phyloP scores from a whole-genome alignment of 208 protist genomes.

The Endotrypanum monterogeii region DNA sequence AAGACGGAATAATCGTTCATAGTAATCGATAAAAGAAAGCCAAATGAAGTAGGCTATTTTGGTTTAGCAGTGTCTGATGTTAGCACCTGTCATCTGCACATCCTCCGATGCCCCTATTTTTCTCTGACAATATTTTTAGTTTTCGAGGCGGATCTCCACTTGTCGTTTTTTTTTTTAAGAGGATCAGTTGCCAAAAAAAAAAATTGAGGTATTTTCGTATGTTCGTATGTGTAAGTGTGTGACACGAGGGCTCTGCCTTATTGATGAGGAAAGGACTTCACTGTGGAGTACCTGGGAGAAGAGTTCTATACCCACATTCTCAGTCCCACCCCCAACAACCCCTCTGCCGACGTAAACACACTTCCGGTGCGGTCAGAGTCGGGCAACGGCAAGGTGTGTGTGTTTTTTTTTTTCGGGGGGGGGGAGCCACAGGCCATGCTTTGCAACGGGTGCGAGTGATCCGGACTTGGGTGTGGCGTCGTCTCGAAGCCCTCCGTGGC shows the following conservation, averaged over 20 bases:
- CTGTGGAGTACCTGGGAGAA: no score
- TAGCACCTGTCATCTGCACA: no score
- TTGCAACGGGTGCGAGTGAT: neutral
- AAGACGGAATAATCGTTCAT: no score
- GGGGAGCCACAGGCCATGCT: neutral
- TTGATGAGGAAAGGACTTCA: no score
- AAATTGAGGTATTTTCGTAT: neutral
- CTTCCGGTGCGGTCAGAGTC: neutral
- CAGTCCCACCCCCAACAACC: no score
- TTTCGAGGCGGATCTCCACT: neutral
- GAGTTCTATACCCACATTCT: no score
- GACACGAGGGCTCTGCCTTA: no score
- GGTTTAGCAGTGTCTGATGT: no score
- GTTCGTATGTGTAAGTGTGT: neutral
- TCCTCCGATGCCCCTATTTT: neutral
- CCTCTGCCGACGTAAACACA: neutral
- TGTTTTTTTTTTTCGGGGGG: no score
- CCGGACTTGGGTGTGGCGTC: neutral
- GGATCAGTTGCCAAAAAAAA: neutral
- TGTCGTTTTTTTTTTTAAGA: neutral
- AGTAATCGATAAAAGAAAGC: no score
- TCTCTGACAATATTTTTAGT: neutral
- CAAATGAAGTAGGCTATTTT: no score
- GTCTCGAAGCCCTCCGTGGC: neutral
- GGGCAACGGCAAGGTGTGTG: neutral